phyloP scores from a whole-genome alignment of 2,329 filamentous ascomycete species.

The Daldinia sp. region DNA sequence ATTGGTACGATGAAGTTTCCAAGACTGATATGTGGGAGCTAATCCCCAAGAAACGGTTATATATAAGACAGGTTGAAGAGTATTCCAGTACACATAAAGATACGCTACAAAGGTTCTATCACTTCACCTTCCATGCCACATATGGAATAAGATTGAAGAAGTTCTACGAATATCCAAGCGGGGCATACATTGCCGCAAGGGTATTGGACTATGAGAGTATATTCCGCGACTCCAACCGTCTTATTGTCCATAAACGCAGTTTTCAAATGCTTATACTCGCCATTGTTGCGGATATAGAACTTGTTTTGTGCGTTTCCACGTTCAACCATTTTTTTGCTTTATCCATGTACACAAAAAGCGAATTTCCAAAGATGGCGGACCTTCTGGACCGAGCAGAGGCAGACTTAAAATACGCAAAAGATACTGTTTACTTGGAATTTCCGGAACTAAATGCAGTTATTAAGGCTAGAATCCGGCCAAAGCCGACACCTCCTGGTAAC shows the following conservation, averaged over 20 bases:
- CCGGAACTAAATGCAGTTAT: background rate
- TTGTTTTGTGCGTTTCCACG: background rate
- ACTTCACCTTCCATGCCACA: background rate
- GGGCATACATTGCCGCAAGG: background rate
- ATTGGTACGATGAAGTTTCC: background rate
- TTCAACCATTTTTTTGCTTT: slow-evolving; percentile 2
- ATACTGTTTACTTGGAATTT: background rate
- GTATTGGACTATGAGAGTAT: background rate
- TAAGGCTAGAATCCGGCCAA: background rate
- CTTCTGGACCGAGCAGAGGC: background rate
- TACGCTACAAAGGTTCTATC: background rate
- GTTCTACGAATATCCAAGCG: background rate
- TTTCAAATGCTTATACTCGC: slow-evolving; percentile 4
- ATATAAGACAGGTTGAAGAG: slow-evolving; percentile 1
- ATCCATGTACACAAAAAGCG: background rate
- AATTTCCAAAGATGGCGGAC: background rate
- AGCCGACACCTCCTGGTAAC: background rate
- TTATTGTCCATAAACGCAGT: background rate
- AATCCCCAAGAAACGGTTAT: background rate
- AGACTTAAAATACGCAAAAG: background rate
- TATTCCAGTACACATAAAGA: background rate
- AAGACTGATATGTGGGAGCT: background rate
- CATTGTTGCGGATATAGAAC: background rate
- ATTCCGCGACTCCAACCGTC: background rate
- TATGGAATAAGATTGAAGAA: background rate